These are phyloP conservation scores for Pythium insidiosum DNA, from an alignment of 352 stramenopile species.

Conservation along the genomic window DNA sequence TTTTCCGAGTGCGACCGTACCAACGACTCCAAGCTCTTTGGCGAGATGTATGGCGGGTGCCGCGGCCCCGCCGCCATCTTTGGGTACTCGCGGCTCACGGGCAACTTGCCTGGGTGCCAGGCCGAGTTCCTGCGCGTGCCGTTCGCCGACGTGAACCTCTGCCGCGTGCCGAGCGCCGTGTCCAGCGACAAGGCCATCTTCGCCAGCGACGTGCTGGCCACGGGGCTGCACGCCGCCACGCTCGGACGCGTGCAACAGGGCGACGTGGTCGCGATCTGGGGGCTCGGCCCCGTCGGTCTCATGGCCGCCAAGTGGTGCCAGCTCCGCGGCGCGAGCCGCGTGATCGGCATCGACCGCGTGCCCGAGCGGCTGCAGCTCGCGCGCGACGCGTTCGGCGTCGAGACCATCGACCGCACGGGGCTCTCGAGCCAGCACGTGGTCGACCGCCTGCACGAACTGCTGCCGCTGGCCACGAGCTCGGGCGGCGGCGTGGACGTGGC, in stretches of 20 bases:
- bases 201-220: conserved; percentile 26
- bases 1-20: conserved; percentile 33
- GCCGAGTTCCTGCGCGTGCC: conserved; percentile 46
- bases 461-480: conserved; percentile 16
- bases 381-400: conserved; percentile 21
- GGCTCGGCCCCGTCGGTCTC: conserved; percentile 25
- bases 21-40: conserved; percentile 31
- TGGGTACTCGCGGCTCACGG: conserved; percentile 23
- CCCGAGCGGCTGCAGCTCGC: conserved; percentile 23
- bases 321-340: conserved; percentile 23
- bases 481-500: conserved; percentile 26
- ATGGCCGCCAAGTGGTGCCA: conserved; percentile 22
- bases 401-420: conserved; percentile 21
- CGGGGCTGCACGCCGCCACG: conserved; percentile 24
- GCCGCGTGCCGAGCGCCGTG: conserved; percentile 16
- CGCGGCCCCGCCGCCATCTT: conserved; percentile 26
- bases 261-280: conserved; percentile 31
- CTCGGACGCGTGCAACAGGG: conserved; percentile 22
- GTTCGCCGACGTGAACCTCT: conserved; percentile 32
- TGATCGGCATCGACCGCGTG: conserved; percentile 31
- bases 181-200: conserved; percentile 33
- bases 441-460: conserved; percentile 17
- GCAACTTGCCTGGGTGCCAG: conserved; percentile 34
- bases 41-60: conserved; percentile 24
- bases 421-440: conserved; percentile 20